A percentile compares a stretch with the other conserved stretches of the same genome.
Evolutionary conservation across 2,329 filamentous ascomycete genomes (phyloP).

Genomic region (Xylariomycetidae sp.): DNA sequence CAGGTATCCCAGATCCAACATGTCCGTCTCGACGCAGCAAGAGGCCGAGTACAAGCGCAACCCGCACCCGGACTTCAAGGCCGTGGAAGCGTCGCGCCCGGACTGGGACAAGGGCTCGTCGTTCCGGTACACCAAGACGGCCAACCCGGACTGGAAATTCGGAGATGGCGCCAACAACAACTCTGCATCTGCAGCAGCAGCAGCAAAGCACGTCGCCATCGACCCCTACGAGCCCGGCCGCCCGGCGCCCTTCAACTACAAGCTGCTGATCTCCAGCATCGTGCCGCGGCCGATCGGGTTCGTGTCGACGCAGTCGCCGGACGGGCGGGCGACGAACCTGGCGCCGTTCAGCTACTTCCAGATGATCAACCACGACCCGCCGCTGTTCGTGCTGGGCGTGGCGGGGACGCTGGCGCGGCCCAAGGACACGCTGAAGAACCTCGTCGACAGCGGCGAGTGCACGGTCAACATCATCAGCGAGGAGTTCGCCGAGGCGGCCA

Average conservation of each 20-base stretch:
- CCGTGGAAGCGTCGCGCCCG: constrained; percentile 61
- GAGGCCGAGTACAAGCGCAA: constrained; percentile 51
- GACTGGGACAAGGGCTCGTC: constrained; percentile 46
- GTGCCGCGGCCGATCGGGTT: constrained; percentile 77
- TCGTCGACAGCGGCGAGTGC: constrained; percentile 69
- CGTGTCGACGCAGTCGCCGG: constrained; percentile 49
- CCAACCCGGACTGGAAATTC: constrained; percentile 60
- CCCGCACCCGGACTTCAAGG: constrained; percentile 71
- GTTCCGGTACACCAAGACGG: constrained; percentile 59
- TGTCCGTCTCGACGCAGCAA: constrained; percentile 16
- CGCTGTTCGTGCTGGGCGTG: constrained; percentile 66
- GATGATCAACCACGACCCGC: constrained; percentile 79
- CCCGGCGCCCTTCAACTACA: constrained; percentile 74
- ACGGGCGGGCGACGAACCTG: constrained; percentile 65
- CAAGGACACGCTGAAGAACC: constrained; percentile 77
- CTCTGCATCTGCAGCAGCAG: constrained; percentile 14
- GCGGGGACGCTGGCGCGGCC: constrained; percentile 41
- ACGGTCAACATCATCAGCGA: constrained; percentile 85
- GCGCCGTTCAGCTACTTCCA: constrained; percentile 88
- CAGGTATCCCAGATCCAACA: too few species aligned
- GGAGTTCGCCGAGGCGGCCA: constrained; percentile 81
- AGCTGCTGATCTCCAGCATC: constrained; percentile 79
- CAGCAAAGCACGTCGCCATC: constrained; percentile 65
- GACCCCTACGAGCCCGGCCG: constrained; percentile 73
- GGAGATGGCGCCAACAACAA: constrained; percentile 60